Evolutionary conservation across 2,329 filamentous ascomycete species (phyloP), one percentile per base, ranked within the genome.

Genomic region (Cercospora sp.): DNA sequence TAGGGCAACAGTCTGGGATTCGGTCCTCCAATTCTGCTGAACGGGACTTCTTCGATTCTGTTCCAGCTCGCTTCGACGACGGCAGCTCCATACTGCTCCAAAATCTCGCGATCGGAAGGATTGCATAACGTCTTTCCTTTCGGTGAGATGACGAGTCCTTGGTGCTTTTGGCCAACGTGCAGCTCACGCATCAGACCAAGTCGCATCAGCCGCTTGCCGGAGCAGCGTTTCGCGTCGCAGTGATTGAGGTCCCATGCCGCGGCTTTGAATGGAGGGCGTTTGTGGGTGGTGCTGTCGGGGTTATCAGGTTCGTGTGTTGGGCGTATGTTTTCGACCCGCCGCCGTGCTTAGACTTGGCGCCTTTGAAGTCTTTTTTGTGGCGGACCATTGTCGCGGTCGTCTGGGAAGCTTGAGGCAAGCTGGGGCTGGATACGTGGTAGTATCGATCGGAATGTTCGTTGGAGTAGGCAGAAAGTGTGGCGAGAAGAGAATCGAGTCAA

Each of bases 41-140:
- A 99, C 63, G 94, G 94, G 5, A 99, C 89, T 80, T 99, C 95
- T 59, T 91, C 86, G 7, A 96, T 92, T 68, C 95, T 86, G 3
- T 96, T 96, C 95, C 95, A 99, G 26, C 92, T 97, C 77, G 94
- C 97, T 82, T 99, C 95, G 18, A 99, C 95, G 3, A 99, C 95
- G 3, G 95, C 95, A 21, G 94, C 94, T 71, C 95, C 95, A 77
- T 92, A 91, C 79, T 93, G 90, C 75, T 96, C 93, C 75, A 98
- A 86, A 16, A 97, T 82, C 61, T 91, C 89, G 66, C 85, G 85
- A 81, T 99, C 95, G 62, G 93, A 92, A 1, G 93, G 91, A 5
- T 91, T 96, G 53, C 98, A 80, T 16, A 93, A 88, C 66, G 86
- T 88, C 79, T 96, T 97, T 71, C 92, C 95, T 82, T 98, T 98